Evolutionary conservation across 805 yeast genomes (phyloP).

Genomic region (Cyberlindnera xylosilytica): DNA sequence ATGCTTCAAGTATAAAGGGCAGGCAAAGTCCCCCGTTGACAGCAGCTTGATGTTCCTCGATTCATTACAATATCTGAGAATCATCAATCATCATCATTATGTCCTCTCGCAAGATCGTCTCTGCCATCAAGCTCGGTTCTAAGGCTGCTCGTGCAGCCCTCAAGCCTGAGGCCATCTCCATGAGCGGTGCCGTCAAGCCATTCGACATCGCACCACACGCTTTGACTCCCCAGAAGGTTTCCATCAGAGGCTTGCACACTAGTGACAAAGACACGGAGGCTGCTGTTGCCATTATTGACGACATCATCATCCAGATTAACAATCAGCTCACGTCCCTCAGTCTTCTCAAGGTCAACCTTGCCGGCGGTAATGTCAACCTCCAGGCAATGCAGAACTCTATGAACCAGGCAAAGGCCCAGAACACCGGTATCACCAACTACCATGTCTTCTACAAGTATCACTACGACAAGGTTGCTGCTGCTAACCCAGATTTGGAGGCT

Average conservation of each 20-base stretch:
- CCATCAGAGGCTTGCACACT: not conserved
- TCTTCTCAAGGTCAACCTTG: not conserved
- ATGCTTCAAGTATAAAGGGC: too few relatives aligned
- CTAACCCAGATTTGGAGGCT: not conserved
- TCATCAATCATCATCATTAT: too few relatives aligned
- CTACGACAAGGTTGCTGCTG: not conserved
- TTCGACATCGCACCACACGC: too few relatives aligned
- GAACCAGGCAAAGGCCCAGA: not conserved
- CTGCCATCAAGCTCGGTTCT: not conserved
- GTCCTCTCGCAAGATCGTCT: too few relatives aligned
- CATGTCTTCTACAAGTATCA: not conserved
- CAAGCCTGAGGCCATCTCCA: too few relatives aligned
- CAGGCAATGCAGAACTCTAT: too few relatives aligned
- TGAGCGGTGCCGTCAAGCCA: too few relatives aligned
- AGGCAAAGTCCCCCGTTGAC: too few relatives aligned
- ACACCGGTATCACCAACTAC: not conserved
- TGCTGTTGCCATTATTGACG: not conserved
- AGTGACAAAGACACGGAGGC: not conserved
- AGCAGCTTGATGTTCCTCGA: too few relatives aligned
- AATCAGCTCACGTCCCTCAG: not conserved
- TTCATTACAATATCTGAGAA: too few relatives aligned
- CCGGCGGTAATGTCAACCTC: not conserved
- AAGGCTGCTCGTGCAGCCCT: not conserved
- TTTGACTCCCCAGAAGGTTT: too few relatives aligned
- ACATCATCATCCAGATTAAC: not conserved